A percentile compares a stretch with the other conserved stretches of the same genome.
phyloP scores from a whole-genome alignment of 2,329 filamentous ascomycete species.

The Penicillium glabrum region DNA sequence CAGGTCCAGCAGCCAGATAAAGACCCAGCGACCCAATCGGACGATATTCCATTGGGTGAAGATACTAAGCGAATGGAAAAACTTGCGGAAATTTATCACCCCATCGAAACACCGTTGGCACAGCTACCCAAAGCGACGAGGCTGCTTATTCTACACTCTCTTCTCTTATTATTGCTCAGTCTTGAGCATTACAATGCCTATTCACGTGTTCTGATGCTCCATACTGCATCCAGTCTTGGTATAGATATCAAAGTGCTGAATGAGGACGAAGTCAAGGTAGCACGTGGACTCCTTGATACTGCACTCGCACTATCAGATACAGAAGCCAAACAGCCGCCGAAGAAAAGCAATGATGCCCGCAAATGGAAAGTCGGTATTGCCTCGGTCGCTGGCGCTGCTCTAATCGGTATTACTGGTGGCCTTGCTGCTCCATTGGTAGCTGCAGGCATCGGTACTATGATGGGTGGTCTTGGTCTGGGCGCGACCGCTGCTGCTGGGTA shows the following conservation, averaged over 20 bases:
- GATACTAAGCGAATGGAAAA: slow-evolving; percentile 27
- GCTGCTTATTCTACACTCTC: slow-evolving; percentile 68
- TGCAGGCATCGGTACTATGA: slow-evolving; percentile 75
- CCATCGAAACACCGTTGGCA: slow-evolving; percentile 59
- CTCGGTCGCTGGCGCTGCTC: slow-evolving; percentile 79
- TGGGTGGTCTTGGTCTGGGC: slow-evolving; percentile 74
- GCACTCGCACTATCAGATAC: slow-evolving; percentile 76
- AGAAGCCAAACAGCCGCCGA: slow-evolving; percentile 70
- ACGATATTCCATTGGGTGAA: slow-evolving; percentile 23
- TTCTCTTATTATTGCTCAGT: slow-evolving; percentile 71
- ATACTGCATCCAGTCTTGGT: slow-evolving; percentile 69
- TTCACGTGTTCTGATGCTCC: slow-evolving; percentile 69
- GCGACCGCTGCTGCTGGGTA: slow-evolving; percentile 73
- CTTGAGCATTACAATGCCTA: slow-evolving; percentile 75
- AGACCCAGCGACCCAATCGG: slow-evolving; percentile 16
- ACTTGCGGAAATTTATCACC: slow-evolving; percentile 52
- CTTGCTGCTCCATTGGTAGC: slow-evolving; percentile 75
- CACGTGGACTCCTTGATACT: slow-evolving; percentile 70
- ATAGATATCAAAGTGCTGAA: slow-evolving; percentile 64
- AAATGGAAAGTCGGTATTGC: slow-evolving; percentile 85
- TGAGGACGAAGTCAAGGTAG: slow-evolving; percentile 73
- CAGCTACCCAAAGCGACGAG: slow-evolving; percentile 44
- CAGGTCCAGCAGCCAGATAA: slow-evolving; percentile 32
- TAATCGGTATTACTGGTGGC: slow-evolving; percentile 80
- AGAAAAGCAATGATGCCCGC: slow-evolving; percentile 64